A percentile compares a stretch with the other conserved stretches of the same genome.
Conservation (phyloP, 371 early-diverging fungal species). For the Mortierella sp. region DNA sequence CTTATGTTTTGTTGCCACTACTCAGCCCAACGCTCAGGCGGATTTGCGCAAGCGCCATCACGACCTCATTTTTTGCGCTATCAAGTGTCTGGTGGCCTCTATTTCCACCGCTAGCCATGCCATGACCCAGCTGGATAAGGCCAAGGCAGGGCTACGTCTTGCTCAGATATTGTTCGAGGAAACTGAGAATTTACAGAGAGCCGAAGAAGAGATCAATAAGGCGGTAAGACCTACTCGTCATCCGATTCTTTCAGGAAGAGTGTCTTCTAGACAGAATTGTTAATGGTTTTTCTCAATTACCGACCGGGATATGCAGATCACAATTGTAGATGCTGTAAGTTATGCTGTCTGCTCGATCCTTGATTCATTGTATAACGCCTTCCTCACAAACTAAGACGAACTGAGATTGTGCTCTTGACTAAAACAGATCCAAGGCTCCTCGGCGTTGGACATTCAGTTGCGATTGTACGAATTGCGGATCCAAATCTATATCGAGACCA, state of each 20-base stretch:
- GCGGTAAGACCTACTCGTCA: slow-evolving; percentile 23
- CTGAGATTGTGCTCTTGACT: neutral
- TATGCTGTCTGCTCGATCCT: too few species aligned
- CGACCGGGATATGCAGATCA: too few species aligned
- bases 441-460: slow-evolving; percentile 39
- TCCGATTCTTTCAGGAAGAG: neutral
- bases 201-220: slow-evolving; percentile 42
- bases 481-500: slow-evolving; percentile 31
- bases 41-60: slow-evolving; percentile 33
- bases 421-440: slow-evolving; percentile 38
- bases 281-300: too few species aligned
- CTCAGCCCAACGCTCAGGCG: slow-evolving; percentile 38
- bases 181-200: slow-evolving; percentile 34
- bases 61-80: slow-evolving; percentile 32
- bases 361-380: too few species aligned
- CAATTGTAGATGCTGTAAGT: slow-evolving; percentile 27
- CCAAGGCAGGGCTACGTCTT: slow-evolving; percentile 39
- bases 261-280: neutral
- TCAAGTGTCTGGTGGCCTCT: slow-evolving; percentile 43
- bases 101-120: slow-evolving; percentile 22
- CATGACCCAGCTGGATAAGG: slow-evolving; percentile 51
- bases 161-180: slow-evolving; percentile 51
- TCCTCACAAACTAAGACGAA: too few species aligned
- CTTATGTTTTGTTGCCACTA: slow-evolving; percentile 38
- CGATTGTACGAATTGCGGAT: slow-evolving; percentile 44